Conservation (phyloP, 148 eudicot species). For the Vaccinium myrtillus region DNA sequence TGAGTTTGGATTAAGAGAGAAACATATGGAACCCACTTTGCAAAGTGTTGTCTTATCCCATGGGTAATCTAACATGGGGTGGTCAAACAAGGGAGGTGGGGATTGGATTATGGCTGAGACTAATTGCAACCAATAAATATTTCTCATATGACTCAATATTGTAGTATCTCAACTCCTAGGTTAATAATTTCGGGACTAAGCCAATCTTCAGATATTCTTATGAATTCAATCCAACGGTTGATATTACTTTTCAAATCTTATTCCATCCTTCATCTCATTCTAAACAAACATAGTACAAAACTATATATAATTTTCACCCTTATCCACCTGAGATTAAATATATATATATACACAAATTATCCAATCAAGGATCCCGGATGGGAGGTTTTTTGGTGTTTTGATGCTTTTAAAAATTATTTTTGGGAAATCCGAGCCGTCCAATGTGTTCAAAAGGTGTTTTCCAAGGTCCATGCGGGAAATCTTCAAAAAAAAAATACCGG, state of each 20-base stretch:
- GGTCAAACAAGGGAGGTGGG: background rate
- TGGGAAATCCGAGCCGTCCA: too few species aligned
- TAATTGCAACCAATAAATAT: background rate
- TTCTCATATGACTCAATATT: background rate
- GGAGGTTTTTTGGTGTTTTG: too few species aligned
- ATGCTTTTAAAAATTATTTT: too few species aligned
- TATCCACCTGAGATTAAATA: background rate
- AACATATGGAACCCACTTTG: background rate
- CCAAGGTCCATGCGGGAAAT: too few species aligned
- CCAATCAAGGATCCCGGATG: too few species aligned
- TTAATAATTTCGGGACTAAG: background rate
- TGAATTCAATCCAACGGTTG: too few species aligned
- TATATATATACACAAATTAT: too few species aligned
- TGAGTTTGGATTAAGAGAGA: background rate
- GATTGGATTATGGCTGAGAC: background rate
- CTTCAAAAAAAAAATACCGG: too few species aligned
- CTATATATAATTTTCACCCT: background rate
- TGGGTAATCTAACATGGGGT: background rate
- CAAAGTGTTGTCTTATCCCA: background rate
- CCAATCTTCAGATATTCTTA: background rate
- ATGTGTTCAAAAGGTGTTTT: too few species aligned
- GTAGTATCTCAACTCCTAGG: background rate
- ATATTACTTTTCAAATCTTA: background rate
- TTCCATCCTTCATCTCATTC: background rate
- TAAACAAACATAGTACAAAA: background rate